These are phyloP conservation scores for Nemania abortiva DNA, from an alignment of 2,329 filamentous ascomycete species.

Conservation along the genomic window DNA sequence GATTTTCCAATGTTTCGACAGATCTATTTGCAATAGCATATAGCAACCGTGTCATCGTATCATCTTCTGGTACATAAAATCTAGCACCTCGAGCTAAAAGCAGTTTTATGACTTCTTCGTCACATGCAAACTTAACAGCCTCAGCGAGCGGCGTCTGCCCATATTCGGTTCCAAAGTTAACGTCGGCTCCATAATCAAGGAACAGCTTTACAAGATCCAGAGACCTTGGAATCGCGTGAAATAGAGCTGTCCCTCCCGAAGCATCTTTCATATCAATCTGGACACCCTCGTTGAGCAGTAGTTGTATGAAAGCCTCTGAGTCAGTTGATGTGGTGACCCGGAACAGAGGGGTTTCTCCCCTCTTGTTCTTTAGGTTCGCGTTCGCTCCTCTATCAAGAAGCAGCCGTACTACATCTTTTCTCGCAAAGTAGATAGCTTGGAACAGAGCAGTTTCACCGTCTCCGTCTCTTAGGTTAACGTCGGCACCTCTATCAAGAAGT, in stretches of 20 bases:
- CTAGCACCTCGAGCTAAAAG: constrained; percentile 3
- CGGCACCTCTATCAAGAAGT: constrained; percentile 17
- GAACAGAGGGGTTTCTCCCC: neutral
- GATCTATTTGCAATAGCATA: neutral
- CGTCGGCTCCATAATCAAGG: neutral
- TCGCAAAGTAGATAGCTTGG: too few species aligned
- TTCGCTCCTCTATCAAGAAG: too few species aligned
- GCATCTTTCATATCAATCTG: too few species aligned
- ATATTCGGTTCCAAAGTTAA: neutral
- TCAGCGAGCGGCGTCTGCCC: neutral
- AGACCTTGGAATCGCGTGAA: too few species aligned
- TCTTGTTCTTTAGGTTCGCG: too few species aligned
- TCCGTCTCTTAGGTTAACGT: neutral
- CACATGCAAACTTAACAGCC: neutral
- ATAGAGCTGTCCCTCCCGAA: too few species aligned
- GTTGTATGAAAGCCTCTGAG: neutral
- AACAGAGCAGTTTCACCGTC: too few species aligned
- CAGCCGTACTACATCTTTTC: too few species aligned
- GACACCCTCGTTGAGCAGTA: neutral
- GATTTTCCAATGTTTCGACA: too few species aligned
- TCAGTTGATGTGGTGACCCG: too few species aligned
- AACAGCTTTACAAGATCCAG: neutral
- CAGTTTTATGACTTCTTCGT: neutral
- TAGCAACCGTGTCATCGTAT: neutral
- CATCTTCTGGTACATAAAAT: neutral